These are phyloP conservation scores for Yamadazyma oceani DNA, from an alignment of 1,139 yeast genomes.

Conservation along the genomic window DNA sequence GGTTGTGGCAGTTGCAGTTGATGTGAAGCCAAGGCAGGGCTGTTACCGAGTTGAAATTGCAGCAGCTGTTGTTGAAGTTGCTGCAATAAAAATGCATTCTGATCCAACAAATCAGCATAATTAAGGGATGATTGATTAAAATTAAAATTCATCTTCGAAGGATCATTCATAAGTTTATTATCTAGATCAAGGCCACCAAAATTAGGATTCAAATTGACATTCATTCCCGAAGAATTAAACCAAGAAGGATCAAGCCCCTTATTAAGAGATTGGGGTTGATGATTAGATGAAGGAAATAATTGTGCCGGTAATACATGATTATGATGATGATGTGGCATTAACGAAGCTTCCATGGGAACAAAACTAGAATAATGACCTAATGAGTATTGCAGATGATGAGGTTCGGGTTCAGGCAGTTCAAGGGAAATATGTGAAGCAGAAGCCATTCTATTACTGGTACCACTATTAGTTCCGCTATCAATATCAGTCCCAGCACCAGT, in stretches of 20 bases:
- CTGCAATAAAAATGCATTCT: conserved; percentile 4
- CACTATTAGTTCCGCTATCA: too few relatives aligned
- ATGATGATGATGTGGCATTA: conserved; percentile 14
- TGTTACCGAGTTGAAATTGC: neutral
- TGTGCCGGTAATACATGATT: conserved; percentile 12
- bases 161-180: neutral
- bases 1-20: conserved; percentile 5
- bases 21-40: neutral
- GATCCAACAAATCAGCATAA: conserved; percentile 6
- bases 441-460: too few relatives aligned
- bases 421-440: neutral
- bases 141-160: conserved; percentile 1
- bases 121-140: conserved; percentile 3
- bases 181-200: neutral
- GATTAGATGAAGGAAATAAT: conserved; percentile 12
- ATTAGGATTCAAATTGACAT: neutral
- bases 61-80: conserved; percentile 7
- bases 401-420: neutral
- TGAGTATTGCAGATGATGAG: conserved; percentile 1
- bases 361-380: conserved; percentile 9
- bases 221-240: conserved; percentile 3
- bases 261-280: conserved; percentile 7
- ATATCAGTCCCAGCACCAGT: too few relatives aligned
- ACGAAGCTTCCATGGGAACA: conserved; percentile 9
- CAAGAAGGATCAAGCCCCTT: conserved; percentile 11